Evolutionary conservation across 768 basidiomycete genomes (phyloP).

Genomic region (Macrolepiota albuminosa): DNA sequence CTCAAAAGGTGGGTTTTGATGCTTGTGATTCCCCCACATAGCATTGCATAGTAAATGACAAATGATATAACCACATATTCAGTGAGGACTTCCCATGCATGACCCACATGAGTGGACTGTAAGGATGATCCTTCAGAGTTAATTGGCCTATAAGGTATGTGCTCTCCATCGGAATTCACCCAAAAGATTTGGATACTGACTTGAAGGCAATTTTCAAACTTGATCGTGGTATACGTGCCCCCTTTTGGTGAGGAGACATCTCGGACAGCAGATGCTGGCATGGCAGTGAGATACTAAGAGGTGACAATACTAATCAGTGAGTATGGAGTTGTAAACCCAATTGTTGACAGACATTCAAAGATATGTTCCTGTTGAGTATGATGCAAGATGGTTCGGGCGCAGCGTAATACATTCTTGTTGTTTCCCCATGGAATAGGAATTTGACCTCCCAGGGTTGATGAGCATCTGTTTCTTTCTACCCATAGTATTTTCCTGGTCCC

Average conservation of each 20-base stretch:
- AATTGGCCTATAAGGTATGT: too few species aligned
- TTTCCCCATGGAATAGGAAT: neutral
- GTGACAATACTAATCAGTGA: neutral
- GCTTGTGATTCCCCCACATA: neutral
- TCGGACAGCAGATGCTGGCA: neutral
- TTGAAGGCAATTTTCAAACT: too few species aligned
- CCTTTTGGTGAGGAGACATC: too few species aligned
- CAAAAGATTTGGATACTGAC: too few species aligned
- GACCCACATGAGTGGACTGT: too few species aligned
- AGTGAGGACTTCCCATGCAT: too few species aligned
- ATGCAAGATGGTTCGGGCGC: neutral
- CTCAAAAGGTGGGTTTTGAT: neutral
- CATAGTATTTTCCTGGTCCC: too few species aligned
- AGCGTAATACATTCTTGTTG: slow-evolving; percentile 1
- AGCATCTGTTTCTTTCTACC: neutral
- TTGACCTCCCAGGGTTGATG: slow-evolving; percentile 10
- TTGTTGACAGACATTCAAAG: neutral
- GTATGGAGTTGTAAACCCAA: neutral
- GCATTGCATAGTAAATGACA: slow-evolving; percentile 3
- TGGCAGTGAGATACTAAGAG: neutral
- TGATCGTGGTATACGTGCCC: too few species aligned
- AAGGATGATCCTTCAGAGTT: too few species aligned
- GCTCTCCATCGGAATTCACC: too few species aligned
- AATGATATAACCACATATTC: neutral
- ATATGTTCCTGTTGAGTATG: neutral